Percentiles rank a stretch among this genome's conserved stretches.
Evolutionary conservation across 495 filamentous ascomycete species (phyloP).

Genomic region (Recurvomyces mirabilis): DNA sequence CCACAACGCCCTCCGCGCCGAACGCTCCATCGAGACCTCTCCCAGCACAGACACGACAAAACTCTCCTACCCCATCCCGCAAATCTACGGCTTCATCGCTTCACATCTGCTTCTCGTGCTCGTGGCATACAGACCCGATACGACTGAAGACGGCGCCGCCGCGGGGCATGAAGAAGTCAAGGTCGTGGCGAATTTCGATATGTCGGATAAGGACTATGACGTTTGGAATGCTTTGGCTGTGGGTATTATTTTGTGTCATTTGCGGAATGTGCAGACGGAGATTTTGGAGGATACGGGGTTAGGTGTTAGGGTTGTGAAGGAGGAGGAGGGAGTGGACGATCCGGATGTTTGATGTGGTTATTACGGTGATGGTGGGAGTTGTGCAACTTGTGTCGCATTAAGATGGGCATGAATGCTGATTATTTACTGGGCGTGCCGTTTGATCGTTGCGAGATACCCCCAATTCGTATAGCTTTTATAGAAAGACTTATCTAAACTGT

Average conservation of each 20-base stretch:
- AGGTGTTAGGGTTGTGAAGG: not conserved
- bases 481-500: too few species aligned
- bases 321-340: constrained; percentile 7
- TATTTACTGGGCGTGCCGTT: too few species aligned
- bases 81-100: constrained; percentile 28
- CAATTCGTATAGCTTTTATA: too few species aligned
- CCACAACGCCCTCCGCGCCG: constrained; percentile 20
- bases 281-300: constrained; percentile 16
- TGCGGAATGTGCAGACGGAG: constrained; percentile 21
- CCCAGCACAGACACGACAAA: not conserved
- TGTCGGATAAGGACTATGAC: constrained; percentile 25
- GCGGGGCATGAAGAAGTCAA: constrained; percentile 19
- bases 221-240: constrained; percentile 32
- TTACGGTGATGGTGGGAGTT: too few species aligned
- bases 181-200: constrained; percentile 27
- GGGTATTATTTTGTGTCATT: constrained; percentile 28
- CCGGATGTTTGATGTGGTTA: constrained; percentile 7
- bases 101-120: constrained; percentile 27
- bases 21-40: constrained; percentile 13
- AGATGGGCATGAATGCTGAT: too few species aligned
- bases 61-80: constrained; percentile 21
- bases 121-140: constrained; percentile 21
- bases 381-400: too few species aligned
- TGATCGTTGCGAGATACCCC: too few species aligned
- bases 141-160: too few species aligned